Conservation (phyloP, 192 early-diverging fungal genomes). For the Coemansia sp. region DNA sequence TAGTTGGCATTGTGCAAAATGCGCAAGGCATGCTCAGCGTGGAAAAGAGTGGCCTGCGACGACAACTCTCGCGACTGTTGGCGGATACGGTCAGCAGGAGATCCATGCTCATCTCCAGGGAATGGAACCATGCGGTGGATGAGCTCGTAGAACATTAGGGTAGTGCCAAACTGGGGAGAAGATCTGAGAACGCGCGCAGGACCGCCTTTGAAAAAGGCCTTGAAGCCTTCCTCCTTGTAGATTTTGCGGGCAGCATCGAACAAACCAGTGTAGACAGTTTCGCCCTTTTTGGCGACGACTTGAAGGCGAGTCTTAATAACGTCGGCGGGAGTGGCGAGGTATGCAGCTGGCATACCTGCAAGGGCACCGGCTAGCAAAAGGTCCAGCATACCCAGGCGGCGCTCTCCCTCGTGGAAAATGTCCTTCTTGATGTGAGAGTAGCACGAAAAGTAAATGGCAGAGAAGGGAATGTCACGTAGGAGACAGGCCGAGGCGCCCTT, state of each 20-base stretch:
- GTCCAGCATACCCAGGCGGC: conserved; percentile 60
- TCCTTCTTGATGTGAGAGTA: conserved; percentile 98
- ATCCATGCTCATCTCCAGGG: conserved; percentile 51
- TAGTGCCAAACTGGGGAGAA: conserved; percentile 98
- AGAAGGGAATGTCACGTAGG: conserved; percentile 95
- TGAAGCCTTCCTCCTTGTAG: conserved; percentile 86
- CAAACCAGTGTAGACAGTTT: conserved; percentile 87
- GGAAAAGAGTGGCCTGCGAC: conserved; percentile 48
- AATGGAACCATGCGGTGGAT: conserved; percentile 71
- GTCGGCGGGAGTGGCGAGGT: conserved; percentile 96
- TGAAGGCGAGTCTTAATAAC: conserved; percentile 98
- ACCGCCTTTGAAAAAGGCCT: conserved; percentile 97
- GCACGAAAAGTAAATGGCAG: conserved; percentile 95
- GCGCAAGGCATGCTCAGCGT: conserved; percentile 47
- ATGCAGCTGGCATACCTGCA: conserved; percentile 95
- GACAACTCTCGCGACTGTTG: conserved; percentile 35
- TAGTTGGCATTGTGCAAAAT: conserved; percentile 52
- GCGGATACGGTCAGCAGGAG: conserved; percentile 21
- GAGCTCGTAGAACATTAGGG: conserved; percentile 90
- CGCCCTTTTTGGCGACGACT: conserved; percentile 87
- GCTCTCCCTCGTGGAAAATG: conserved; percentile 87
- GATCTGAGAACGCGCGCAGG: conserved; percentile 89
- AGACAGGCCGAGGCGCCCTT: conserved; percentile 93
- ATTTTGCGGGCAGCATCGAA: conserved; percentile 88
- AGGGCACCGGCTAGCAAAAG: conserved; percentile 88